Evolutionary conservation across 768 basidiomycete genomes (phyloP).

Genomic region (Boletus rubroflammeus): DNA sequence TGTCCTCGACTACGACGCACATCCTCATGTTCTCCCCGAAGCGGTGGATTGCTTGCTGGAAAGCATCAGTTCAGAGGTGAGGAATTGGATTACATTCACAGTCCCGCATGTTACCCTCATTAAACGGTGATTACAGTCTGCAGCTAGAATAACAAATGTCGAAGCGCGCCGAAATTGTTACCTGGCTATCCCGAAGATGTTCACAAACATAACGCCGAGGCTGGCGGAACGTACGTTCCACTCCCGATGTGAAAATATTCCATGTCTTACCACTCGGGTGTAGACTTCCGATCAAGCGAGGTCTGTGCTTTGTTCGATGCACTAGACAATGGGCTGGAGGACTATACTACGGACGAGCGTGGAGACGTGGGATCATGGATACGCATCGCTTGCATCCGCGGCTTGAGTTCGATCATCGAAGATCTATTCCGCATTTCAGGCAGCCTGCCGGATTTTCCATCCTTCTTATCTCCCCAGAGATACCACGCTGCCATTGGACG

Average conservation of each 20-base stretch:
- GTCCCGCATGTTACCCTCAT: conserved; percentile 16
- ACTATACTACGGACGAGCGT: conserved; percentile 92
- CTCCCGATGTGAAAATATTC: conserved; percentile 6
- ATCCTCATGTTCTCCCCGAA: conserved; percentile 51
- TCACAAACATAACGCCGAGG: conserved; percentile 41
- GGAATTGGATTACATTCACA: conserved; percentile 24
- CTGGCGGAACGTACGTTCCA: conserved; percentile 43
- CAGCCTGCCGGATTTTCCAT: conserved; percentile 43
- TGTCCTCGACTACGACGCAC: conserved; percentile 56
- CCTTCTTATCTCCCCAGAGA: conserved; percentile 56
- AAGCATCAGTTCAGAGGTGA: conserved; percentile 53
- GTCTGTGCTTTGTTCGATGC: conserved; percentile 51
- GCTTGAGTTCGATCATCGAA: conserved; percentile 52
- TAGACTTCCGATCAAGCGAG: conserved; percentile 48
- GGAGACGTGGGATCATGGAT: conserved; percentile 98
- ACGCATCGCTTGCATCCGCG: conserved; percentile 71
- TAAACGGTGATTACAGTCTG: conserved; percentile 28
- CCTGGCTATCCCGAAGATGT: conserved; percentile 43
- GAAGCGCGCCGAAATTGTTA: conserved; percentile 60
- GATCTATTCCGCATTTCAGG: conserved; percentile 46
- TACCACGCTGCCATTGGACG: conserved; percentile 59
- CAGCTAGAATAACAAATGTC: conserved; percentile 40
- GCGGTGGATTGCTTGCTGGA: conserved; percentile 58
- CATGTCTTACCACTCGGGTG: conserved; percentile 9
- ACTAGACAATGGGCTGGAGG: conserved; percentile 69